Percentiles rank a stretch among this genome's conserved stretches.
phyloP scores from a whole-genome alignment of 768 basidiomycete species.

The Boletus pseudopeckii region DNA sequence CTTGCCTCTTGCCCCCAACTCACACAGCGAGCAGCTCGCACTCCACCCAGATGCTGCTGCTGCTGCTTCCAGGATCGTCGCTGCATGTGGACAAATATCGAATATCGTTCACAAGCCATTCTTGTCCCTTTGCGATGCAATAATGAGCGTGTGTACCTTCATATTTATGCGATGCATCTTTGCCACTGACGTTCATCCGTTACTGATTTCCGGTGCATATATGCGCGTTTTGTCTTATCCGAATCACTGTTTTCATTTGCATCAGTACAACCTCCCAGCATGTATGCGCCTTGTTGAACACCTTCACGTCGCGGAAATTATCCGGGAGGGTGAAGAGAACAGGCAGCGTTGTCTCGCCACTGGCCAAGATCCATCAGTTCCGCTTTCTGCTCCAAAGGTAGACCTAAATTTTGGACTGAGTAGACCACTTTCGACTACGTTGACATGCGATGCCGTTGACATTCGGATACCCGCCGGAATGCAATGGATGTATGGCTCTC shows the following conservation, averaged over 20 bases:
- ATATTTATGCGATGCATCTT: background rate
- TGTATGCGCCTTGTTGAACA: constrained; percentile 73
- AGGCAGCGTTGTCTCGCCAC: constrained; percentile 44
- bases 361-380: background rate
- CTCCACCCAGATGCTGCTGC: constrained; percentile 56
- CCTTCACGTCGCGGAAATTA: constrained; percentile 65
- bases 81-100: constrained; percentile 66
- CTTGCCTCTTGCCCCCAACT: constrained; percentile 41
- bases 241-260: background rate
- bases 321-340: constrained; percentile 57
- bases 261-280: constrained; percentile 69
- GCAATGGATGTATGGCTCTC: background rate
- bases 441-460: background rate
- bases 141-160: constrained; percentile 55
- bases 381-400: background rate
- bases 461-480: background rate
- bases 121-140: constrained; percentile 67
- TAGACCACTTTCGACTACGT: no score
- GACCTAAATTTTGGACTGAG: background rate
- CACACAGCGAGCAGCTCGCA: constrained; percentile 52
- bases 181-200: background rate
- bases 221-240: constrained; percentile 5
- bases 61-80: constrained; percentile 62
- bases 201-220: constrained; percentile 3
- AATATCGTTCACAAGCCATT: constrained; percentile 67